Percentiles rank a stretch among this genome's conserved stretches.
Conservation (phyloP, 2,329 filamentous ascomycete species). For the Botrytis deweyae region DNA sequence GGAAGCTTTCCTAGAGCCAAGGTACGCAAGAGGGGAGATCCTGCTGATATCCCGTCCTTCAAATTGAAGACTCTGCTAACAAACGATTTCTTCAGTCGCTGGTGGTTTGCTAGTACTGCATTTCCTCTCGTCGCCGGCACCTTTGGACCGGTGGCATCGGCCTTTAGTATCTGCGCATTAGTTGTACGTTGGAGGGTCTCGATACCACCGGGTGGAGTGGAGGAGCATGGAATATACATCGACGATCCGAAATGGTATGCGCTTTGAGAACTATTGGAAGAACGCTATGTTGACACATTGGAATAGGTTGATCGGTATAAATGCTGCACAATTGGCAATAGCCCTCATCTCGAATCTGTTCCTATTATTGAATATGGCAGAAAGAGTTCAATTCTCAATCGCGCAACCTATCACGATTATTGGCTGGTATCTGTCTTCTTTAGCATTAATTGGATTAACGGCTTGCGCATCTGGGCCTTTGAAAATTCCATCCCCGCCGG, state of each 20-base stretch:
- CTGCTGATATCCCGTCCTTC: not conserved
- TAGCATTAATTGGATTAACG: slow-evolving; percentile 65
- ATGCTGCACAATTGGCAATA: slow-evolving; percentile 72
- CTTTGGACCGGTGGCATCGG: slow-evolving; percentile 80
- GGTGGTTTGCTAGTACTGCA: slow-evolving; percentile 63
- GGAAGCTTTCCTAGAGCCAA: slow-evolving; percentile 34
- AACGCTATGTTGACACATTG: not conserved
- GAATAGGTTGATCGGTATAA: slow-evolving; percentile 66
- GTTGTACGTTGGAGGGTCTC: slow-evolving; percentile 74
- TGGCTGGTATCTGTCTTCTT: slow-evolving; percentile 66
- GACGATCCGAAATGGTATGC: slow-evolving; percentile 68
- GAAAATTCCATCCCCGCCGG: slow-evolving; percentile 46
- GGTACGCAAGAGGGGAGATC: slow-evolving; percentile 21
- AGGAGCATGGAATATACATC: slow-evolving; percentile 55
- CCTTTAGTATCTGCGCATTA: slow-evolving; percentile 84
- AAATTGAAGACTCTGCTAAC: not conserved
- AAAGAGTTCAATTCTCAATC: slow-evolving; percentile 73
- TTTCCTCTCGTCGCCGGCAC: slow-evolving; percentile 82
- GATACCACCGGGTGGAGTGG: slow-evolving; percentile 49
- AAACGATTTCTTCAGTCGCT: slow-evolving; percentile 38
- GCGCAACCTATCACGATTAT: slow-evolving; percentile 81
- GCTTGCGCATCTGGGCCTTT: slow-evolving; percentile 64
- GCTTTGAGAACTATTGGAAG: not conserved
- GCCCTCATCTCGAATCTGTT: slow-evolving; percentile 79
- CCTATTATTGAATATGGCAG: slow-evolving; percentile 83